Evolutionary conservation across 805 yeast genomes (phyloP).

Genomic region (Wickerhamiella musiphila): DNA sequence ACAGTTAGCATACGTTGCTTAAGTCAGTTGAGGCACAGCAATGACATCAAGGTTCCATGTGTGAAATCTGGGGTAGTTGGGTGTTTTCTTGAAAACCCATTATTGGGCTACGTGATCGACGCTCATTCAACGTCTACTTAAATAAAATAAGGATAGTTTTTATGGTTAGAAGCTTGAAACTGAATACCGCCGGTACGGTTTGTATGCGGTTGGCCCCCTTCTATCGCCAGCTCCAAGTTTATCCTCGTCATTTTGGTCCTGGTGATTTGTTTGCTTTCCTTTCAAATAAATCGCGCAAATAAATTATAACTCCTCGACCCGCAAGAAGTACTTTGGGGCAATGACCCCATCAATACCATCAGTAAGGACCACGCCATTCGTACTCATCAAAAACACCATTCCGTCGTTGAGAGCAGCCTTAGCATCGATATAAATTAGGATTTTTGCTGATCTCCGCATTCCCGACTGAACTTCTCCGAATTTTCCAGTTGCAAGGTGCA

Average conservation of each 20-base stretch:
- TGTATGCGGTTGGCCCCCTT: too few relatives aligned
- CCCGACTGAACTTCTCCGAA: constrained; percentile 51
- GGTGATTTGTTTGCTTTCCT: neutral
- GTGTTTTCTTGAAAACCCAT: too few relatives aligned
- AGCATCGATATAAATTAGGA: constrained; percentile 47
- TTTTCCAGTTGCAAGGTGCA: constrained; percentile 61
- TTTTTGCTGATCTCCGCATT: constrained; percentile 38
- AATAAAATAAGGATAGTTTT: too few relatives aligned
- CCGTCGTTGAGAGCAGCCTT: constrained; percentile 29
- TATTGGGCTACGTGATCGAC: too few relatives aligned
- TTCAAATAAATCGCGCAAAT: neutral
- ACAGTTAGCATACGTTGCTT: too few relatives aligned
- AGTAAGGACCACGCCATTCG: constrained; percentile 59
- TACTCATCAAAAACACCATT: constrained; percentile 39
- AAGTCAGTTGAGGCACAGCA: too few relatives aligned
- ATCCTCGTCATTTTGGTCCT: too few relatives aligned
- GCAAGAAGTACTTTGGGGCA: constrained; percentile 27
- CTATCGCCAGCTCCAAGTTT: too few relatives aligned
- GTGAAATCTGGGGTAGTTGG: neutral
- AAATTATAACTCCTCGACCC: constrained; percentile 2
- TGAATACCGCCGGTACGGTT: too few relatives aligned
- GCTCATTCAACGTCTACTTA: too few relatives aligned
- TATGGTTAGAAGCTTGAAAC: too few relatives aligned
- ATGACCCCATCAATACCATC: constrained; percentile 45
- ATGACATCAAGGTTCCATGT: neutral